Evolutionary conservation across 345 rosid species (phyloP).

Genomic region (Anastatica hierochuntica): DNA sequence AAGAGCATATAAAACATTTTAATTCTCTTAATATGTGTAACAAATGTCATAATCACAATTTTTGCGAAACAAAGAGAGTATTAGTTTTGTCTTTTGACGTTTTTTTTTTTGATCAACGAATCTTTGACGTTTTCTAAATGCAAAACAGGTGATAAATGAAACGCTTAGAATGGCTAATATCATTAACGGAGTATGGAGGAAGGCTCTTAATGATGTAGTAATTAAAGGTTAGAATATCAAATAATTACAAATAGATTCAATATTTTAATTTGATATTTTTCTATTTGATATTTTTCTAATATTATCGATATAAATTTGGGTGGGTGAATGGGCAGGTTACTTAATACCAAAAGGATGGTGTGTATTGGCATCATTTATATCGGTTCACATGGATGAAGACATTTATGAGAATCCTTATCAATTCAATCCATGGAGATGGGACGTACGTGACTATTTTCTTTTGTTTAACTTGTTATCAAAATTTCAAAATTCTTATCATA

Average conservation of each 20-base stretch:
- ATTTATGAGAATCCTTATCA: slow-evolving; percentile 60
- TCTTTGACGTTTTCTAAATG: background rate
- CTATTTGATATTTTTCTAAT: no score
- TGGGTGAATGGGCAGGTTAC: slow-evolving; percentile 46
- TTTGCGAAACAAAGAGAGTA: no score
- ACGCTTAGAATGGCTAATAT: slow-evolving; percentile 84
- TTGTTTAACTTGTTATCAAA: background rate
- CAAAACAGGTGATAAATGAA: slow-evolving; percentile 71
- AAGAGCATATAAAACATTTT: no score
- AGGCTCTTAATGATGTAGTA: slow-evolving; percentile 71
- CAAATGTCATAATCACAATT: no score
- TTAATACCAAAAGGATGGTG: slow-evolving; percentile 95
- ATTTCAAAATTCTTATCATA: background rate
- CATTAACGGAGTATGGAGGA: slow-evolving; percentile 91
- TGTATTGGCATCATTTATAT: slow-evolving; percentile 67
- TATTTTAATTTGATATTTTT: background rate
- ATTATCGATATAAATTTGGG: background rate
- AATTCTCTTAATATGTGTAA: no score
- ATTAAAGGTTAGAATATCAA: slow-evolving; percentile 44
- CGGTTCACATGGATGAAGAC: slow-evolving; percentile 90
- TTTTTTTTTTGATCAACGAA: no score
- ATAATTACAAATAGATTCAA: no score
- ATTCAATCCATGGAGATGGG: slow-evolving; percentile 99
- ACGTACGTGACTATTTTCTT: slow-evolving; percentile 33
- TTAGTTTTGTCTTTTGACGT: no score